Conservation (phyloP, 306 rosid genomes). For the Psophocarpus tetragonolobus region DNA sequence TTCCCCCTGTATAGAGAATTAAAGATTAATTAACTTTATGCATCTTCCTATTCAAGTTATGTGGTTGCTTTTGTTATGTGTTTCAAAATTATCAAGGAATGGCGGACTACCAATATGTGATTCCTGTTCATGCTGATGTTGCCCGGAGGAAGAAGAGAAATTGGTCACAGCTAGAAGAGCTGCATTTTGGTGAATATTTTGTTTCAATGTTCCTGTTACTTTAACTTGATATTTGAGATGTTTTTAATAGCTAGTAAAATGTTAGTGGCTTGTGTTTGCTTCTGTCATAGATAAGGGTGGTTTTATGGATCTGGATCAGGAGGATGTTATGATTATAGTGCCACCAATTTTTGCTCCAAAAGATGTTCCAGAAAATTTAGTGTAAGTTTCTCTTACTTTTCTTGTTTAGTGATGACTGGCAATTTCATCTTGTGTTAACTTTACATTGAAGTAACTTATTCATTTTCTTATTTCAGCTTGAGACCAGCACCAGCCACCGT, state of each 20-base stretch:
- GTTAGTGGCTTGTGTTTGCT: slow-evolving; percentile 9
- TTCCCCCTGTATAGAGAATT: too few species aligned
- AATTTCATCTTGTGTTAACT: slow-evolving; percentile 16
- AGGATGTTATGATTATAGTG: slow-evolving; percentile 75
- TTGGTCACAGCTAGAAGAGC: slow-evolving; percentile 64
- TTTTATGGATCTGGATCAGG: slow-evolving; percentile 66
- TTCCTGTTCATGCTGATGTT: slow-evolving; percentile 80
- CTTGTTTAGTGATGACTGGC: slow-evolving; percentile 23
- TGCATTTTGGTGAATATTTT: slow-evolving; percentile 55
- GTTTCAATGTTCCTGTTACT: slow-evolving; percentile 26
- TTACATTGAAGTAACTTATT: slow-evolving; percentile 15
- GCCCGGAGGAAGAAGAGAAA: slow-evolving; percentile 64
- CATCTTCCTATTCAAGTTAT: neutral
- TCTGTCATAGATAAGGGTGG: slow-evolving; percentile 55
- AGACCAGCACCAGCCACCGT: slow-evolving; percentile 53
- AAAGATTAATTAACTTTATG: slow-evolving; percentile 21
- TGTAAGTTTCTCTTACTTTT: slow-evolving; percentile 52
- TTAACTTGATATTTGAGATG: slow-evolving; percentile 10
- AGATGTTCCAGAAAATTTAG: slow-evolving; percentile 81
- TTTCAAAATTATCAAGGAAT: slow-evolving; percentile 59
- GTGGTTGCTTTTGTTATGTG: slow-evolving; percentile 24
- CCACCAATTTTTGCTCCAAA: slow-evolving; percentile 78
- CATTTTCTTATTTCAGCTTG: slow-evolving; percentile 56
- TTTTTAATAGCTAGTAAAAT: neutral
- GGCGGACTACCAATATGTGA: slow-evolving; percentile 91